A percentile compares a stretch with the other conserved stretches of the same genome.
phyloP scores from a whole-genome alignment of 2,329 filamentous ascomycete genomes.

The Tolypocladium guangdongense region DNA sequence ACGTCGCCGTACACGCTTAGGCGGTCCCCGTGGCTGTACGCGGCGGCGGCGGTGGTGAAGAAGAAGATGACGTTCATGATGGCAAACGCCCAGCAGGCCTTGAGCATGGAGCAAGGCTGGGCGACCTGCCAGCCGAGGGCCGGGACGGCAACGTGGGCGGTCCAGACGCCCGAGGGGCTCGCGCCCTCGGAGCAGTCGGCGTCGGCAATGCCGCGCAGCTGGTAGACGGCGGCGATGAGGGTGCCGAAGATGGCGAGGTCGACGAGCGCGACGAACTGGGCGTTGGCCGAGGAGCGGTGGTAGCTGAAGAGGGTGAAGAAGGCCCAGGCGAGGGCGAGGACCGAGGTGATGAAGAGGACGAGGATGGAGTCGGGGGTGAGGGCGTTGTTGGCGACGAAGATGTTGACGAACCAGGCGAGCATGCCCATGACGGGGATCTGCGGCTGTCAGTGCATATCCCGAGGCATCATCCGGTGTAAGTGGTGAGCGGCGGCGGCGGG shows the following conservation, averaged over 20 bases:
- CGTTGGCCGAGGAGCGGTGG: conserved; percentile 49
- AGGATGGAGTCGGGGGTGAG: conserved; percentile 53
- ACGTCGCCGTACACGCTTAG: conserved; percentile 27
- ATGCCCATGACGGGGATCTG: conserved; percentile 57
- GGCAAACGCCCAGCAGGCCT: conserved; percentile 76
- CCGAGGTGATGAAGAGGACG: conserved; percentile 56
- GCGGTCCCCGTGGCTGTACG: conserved; percentile 46
- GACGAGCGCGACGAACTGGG: conserved; percentile 48
- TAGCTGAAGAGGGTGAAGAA: conserved; percentile 56
- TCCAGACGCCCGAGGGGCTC: conserved; percentile 35
- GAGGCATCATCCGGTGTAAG: background rate
- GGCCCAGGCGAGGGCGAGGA: conserved; percentile 52
- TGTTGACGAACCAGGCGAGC: conserved; percentile 55
- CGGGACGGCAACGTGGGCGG: conserved; percentile 46
- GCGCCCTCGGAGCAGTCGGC: conserved; percentile 58
- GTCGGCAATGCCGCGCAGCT: conserved; percentile 45
- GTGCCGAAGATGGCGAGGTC: conserved; percentile 53
- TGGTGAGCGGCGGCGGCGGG: background rate
- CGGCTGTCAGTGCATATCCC: background rate
- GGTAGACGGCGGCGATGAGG: conserved; percentile 52
- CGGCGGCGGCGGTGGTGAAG: conserved; percentile 63
- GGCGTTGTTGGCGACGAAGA: conserved; percentile 43
- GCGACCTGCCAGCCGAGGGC: conserved; percentile 44
- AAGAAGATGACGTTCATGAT: conserved; percentile 85
- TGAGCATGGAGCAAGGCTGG: conserved; percentile 85